Percentiles rank a stretch among this genome's conserved stretches.
These are phyloP conservation scores for Xanthoceras sorbifolium DNA, from an alignment of 345 rosid genomes.

Conservation along the genomic window DNA sequence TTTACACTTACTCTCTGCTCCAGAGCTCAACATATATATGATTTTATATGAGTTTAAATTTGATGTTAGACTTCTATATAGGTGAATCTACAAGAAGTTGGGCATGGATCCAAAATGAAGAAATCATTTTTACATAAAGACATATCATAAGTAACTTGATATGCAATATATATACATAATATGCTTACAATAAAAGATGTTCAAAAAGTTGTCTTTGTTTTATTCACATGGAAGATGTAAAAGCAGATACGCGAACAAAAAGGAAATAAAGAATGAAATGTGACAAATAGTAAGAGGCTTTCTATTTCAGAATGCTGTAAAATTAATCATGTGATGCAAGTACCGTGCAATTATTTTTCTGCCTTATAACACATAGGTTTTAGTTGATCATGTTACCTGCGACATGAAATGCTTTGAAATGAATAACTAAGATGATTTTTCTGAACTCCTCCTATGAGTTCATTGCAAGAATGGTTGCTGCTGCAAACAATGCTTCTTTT, in stretches of 20 bases:
- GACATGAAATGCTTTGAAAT: background rate
- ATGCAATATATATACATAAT: background rate
- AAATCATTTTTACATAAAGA: background rate
- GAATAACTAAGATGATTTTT: background rate
- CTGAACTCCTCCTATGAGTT: constrained; percentile 30
- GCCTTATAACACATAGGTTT: background rate
- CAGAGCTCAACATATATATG: too few relatives aligned
- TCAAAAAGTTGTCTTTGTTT: background rate
- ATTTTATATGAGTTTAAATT: too few relatives aligned
- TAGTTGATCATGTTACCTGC: background rate
- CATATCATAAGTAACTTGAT: background rate
- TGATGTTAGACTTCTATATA: too few relatives aligned
- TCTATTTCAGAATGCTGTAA: background rate
- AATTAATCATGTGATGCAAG: background rate
- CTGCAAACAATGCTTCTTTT: constrained; percentile 78
- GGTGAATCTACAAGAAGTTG: too few relatives aligned
- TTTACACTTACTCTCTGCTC: too few relatives aligned
- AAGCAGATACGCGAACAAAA: background rate
- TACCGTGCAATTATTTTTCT: background rate
- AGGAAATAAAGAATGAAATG: background rate
- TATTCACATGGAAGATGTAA: too few relatives aligned
- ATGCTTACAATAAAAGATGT: background rate
- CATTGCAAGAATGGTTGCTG: constrained; percentile 51
- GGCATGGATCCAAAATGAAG: background rate
- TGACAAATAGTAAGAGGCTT: background rate